Evolutionary conservation across 2,329 filamentous ascomycete species (phyloP).

Genomic region (Phyllachora maydis): DNA sequence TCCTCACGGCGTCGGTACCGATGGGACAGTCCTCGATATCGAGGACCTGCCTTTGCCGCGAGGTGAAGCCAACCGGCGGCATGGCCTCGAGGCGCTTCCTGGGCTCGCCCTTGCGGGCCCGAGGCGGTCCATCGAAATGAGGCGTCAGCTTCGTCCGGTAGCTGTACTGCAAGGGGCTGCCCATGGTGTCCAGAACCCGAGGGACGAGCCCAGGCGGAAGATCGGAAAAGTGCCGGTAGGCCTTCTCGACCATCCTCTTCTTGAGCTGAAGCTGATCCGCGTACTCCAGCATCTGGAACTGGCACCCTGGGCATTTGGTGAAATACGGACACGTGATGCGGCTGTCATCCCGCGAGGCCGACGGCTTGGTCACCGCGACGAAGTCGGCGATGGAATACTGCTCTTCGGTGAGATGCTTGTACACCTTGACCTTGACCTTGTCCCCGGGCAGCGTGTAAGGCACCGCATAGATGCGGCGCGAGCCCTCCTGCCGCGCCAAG

Average conservation of each 20-base stretch:
- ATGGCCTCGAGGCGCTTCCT: slow-evolving; percentile 35
- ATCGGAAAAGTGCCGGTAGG: slow-evolving; percentile 78
- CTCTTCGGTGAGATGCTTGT: slow-evolving; percentile 36
- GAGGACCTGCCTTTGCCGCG: slow-evolving; percentile 57
- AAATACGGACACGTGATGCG: slow-evolving; percentile 78
- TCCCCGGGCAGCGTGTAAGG: slow-evolving; percentile 83
- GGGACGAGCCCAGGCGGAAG: slow-evolving; percentile 59
- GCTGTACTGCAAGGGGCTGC: slow-evolving; percentile 74
- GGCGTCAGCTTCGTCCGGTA: slow-evolving; percentile 96
- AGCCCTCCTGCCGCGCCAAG: slow-evolving; percentile 48
- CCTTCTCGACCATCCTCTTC: slow-evolving; percentile 69
- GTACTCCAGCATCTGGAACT: slow-evolving; percentile 95
- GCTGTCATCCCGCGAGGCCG: slow-evolving; percentile 54
- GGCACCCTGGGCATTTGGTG: slow-evolving; percentile 69
- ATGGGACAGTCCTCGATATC: slow-evolving; percentile 98
- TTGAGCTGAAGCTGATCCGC: slow-evolving; percentile 71
- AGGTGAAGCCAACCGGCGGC: slow-evolving; percentile 78
- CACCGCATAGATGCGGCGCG: slow-evolving; percentile 59
- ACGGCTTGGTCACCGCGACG: slow-evolving; percentile 53
- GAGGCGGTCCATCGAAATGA: slow-evolving; percentile 69
- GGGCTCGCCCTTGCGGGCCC: slow-evolving; percentile 24
- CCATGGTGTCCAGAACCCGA: slow-evolving; percentile 62
- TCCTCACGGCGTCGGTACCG: slow-evolving; percentile 65
- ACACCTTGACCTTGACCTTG: slow-evolving; percentile 55
- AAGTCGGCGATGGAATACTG: slow-evolving; percentile 40